Base-by-base conservation (phyloP, 208 protist genomes). In the Crithidia bombi region DNA sequence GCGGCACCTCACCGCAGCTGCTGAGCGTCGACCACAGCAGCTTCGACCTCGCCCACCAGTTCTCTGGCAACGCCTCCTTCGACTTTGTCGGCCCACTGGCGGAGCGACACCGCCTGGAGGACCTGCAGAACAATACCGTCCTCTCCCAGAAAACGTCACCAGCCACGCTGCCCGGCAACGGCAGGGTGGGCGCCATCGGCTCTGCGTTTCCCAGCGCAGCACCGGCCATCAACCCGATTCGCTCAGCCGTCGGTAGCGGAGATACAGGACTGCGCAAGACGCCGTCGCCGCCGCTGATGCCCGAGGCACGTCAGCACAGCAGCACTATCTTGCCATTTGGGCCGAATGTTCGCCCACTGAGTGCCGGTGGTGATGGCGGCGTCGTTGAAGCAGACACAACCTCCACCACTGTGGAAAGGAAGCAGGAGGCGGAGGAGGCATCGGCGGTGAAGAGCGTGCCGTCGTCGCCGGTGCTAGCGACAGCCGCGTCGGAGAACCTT, bases 21-120 rank as follows among this genome's bases (percentile, higher is more conserved):
- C 43, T 39, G 30, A 67, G 52, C 69, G n/a, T 21, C 64, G 57
- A 61, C 21, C 64, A 67, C 64, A 75, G 62, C 28, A 74, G 33
- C 32, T 66, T 52, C 19, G 71, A 69, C 46, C 58, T 77, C 36
- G 21, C 56, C 4, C 66, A 76, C 52, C 74, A 83, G 67, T 87
- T 75, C 71, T 87, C 82, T 3, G 82, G 82, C 35, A 78, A 81
- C 59, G 72, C 78, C 19, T 83, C 78, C 44, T 87, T 87, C 25
- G 82, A 83, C 67, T 79, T 87, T 68, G 74, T 77, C 25, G 78
- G 74, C 6, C 49, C 55, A 1, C 73, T 83, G 14, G 78, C 78
- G 9, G 73, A 75, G 68, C 72, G 78, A 26, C 73, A 73, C 39
- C 66, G 62, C 26, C 14, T 79, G 51, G 78, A 83, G 47, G 78